Base-by-base conservation (phyloP, 164 flowering plant species). In the Macadamia tetraphylla region DNA sequence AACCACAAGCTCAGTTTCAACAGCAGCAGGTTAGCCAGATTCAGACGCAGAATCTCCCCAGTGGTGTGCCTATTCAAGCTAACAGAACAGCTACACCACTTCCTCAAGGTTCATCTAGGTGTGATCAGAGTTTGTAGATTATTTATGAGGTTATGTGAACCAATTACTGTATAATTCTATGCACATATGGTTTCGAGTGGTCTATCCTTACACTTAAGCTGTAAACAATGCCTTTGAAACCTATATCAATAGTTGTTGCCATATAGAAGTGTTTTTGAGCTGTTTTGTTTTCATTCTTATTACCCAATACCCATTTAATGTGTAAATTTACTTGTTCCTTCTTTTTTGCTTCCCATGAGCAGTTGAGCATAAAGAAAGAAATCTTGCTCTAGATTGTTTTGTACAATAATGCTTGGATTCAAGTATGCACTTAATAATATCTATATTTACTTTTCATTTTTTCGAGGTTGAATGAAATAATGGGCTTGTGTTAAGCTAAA, bases 101-200 rank as follows among this genome's bases (percentile, higher is more conserved):
- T 67, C 96, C 97, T 72, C 98, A 83, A 79, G 99, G 99, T 82
- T 76, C 84, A 79, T 85, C 97, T 89, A 90, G 99, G 99, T 95
- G 81, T 83, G 99, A 91, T 82, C 81, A 78, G 91, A 87, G 91
- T 80, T 73, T 71, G 75, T 77, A 81, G 81, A 79, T 35, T 74
- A 81, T 76, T 46, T 46, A 46, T 46, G 1, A 46, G 51, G 51
- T 7, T 46, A 8, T 46, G 51, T 46, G 51, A 46, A 46, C 51
- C 51, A 46, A 46, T 74, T 61, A 67, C 72, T 74, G 71, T 82
- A 79, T 72, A 68, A 35, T 64, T 42, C 30, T 63, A 15, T 69
- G 82, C 1, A 73, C 46, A 46, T 46, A 9, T 46, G 51, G 51
- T 46, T 46, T 46, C 51, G 7, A 3, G 9, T 8, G 51, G 9